Base-by-base conservation (phyloP, 495 filamentous ascomycete genomes). In the Eremomyces bilateralis region DNA sequence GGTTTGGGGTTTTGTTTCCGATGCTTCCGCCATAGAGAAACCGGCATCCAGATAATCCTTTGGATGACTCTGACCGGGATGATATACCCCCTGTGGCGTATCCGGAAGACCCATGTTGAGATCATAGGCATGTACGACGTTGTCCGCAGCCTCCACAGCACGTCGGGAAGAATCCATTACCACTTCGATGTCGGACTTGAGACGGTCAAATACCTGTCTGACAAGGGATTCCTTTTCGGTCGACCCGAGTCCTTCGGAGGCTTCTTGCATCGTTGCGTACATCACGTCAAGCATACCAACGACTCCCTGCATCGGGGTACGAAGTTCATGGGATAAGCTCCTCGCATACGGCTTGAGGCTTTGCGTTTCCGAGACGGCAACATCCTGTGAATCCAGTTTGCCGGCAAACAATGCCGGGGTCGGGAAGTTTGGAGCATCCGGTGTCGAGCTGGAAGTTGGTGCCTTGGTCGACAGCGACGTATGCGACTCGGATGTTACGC, bases 241-340 rank as follows among this genome's bases (percentile, higher is more conserved):
- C 13, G 8, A 8, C 24, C 13, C 24, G 8, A 22, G 62, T 24
- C 53, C 58, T 39, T 69, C 65, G 19, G 71, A 64, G 3, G 72
- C 73, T 45, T 84, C 77, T 21, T 76, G 59, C 4, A 82, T 71
- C 1, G 71, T 80, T 6, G 75, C 71, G 47, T 80, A 72, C 77
- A 84, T 82, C 31, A 84, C 72, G 57, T 84, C 78, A 20, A 84
- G 56, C 77, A 82, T 82, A 3, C 78, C 78, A 4, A 84, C 75
- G 22, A 84, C 73, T 13, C 78, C 78, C 50, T 84, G 78, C 78
- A 84, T 84, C 1, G 78, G 78, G 6, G 78, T 84, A 37, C 79
- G 62, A 13, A 84, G 54, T 50, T 84, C 78, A 42, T 84, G 78
- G 1, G 78, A 84, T 35, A 84, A 51, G 45, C 72, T 80, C 39